phyloP scores from a whole-genome alignment of 2,329 filamentous ascomycete species.

The Raffaelea ambrosiae region DNA sequence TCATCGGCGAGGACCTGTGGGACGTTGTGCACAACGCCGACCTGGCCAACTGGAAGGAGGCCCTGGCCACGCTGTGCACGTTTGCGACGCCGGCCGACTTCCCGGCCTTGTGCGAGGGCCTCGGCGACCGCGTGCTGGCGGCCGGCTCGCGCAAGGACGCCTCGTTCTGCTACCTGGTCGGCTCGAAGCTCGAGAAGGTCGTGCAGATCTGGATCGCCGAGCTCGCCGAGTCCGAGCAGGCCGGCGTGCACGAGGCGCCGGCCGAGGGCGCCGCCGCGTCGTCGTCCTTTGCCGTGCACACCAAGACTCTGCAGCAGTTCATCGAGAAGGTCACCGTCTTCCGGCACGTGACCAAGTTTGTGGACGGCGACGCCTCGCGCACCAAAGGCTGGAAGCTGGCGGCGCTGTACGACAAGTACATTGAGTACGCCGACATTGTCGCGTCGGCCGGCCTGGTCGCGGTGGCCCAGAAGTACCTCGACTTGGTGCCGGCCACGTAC shows the following conservation, averaged over 20 bases:
- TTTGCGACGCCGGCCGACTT: slow-evolving; percentile 90
- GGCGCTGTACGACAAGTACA: slow-evolving; percentile 86
- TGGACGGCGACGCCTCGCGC: slow-evolving; percentile 65
- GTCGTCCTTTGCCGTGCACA: slow-evolving; percentile 89
- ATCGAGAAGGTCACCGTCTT: slow-evolving; percentile 99
- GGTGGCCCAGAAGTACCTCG: slow-evolving; percentile 83
- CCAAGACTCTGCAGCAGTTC: slow-evolving; percentile 78
- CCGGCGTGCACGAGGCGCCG: slow-evolving; percentile 57
- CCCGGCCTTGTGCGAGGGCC: slow-evolving; percentile 85
- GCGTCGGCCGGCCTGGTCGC: slow-evolving; percentile 81
- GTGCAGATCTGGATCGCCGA: slow-evolving; percentile 90
- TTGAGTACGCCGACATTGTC: slow-evolving; percentile 92
- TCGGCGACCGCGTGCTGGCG: slow-evolving; percentile 85
- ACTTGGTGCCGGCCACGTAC: slow-evolving; percentile 75
- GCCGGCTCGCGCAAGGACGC: slow-evolving; percentile 75
- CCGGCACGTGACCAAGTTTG: slow-evolving; percentile 85
- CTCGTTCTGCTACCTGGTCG: slow-evolving; percentile 91
- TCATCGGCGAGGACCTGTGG: slow-evolving; percentile 95
- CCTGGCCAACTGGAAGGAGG: slow-evolving; percentile 88
- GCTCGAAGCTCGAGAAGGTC: slow-evolving; percentile 95
- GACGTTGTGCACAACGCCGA: slow-evolving; percentile 96
- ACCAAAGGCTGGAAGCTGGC: slow-evolving; percentile 75
- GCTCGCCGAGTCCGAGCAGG: slow-evolving; percentile 74
- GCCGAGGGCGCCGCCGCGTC: no score
- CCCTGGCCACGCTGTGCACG: slow-evolving; percentile 92